Percentiles rank a stretch among this genome's conserved stretches.
These are phyloP conservation scores for Podaxis rugospora DNA, from an alignment of 768 basidiomycete genomes.

Conservation along the genomic window DNA sequence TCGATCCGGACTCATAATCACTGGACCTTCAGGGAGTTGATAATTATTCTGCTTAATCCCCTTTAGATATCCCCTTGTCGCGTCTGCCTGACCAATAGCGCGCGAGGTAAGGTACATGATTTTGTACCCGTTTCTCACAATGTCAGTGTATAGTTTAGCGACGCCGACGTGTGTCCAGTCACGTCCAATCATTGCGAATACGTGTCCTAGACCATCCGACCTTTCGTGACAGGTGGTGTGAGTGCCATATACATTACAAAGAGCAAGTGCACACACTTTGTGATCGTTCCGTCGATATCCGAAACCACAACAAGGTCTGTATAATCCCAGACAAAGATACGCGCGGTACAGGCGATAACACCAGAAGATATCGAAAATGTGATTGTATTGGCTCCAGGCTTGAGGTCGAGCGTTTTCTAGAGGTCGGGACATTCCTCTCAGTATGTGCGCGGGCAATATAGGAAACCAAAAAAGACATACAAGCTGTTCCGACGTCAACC, in stretches of 20 bases:
- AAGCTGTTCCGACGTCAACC: constrained; percentile 92
- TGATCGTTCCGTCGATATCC: constrained; percentile 99
- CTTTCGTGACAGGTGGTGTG: constrained; percentile 32
- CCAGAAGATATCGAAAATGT: constrained; percentile 92
- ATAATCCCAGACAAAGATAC: constrained; percentile 96
- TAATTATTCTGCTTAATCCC: constrained; percentile 95
- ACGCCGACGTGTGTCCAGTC: constrained; percentile 99
- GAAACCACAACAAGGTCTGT: constrained; percentile 88
- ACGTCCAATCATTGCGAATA: constrained; percentile 95
- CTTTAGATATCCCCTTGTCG: constrained; percentile 90
- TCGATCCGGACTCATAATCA: constrained; percentile 98
- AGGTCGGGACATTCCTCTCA: background rate
- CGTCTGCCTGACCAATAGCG: constrained; percentile 97
- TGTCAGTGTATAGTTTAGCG: constrained; percentile 96
- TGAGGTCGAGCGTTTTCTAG: constrained; percentile 84
- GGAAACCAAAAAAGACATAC: constrained; percentile 37
- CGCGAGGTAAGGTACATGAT: constrained; percentile 97
- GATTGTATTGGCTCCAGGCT: constrained; percentile 84
- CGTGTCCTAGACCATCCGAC: constrained; percentile 93
- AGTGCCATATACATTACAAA: background rate
- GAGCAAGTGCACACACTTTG: constrained; percentile 58
- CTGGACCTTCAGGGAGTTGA: constrained; percentile 95
- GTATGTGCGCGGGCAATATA: background rate
- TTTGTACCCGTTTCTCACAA: constrained; percentile 93
- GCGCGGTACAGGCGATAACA: constrained; percentile 78